A percentile compares a stretch with the other conserved stretches of the same genome.
Evolutionary conservation across 2,329 filamentous ascomycete genomes (phyloP).

Genomic region (Moelleriella libera): DNA sequence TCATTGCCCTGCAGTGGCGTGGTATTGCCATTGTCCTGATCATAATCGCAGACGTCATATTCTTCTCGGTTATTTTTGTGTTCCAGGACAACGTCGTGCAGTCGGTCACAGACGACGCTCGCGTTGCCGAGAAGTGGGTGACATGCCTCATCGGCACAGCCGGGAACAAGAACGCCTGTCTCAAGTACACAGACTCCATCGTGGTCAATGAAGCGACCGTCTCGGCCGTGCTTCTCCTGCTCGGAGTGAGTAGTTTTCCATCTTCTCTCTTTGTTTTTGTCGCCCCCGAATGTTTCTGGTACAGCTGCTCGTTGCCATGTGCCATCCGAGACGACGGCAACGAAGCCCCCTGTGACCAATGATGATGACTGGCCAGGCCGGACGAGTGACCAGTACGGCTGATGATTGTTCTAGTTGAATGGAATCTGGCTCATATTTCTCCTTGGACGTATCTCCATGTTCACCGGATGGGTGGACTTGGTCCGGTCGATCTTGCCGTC

Average conservation of each 20-base stretch:
- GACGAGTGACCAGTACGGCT: too few relatives aligned
- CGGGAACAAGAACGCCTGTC: conserved; percentile 51
- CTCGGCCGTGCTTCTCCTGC: conserved; percentile 65
- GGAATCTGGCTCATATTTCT: conserved; percentile 77
- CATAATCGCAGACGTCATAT: conserved; percentile 82
- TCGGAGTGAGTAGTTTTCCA: conserved; percentile 39
- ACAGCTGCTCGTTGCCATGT: not conserved
- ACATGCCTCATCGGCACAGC: conserved; percentile 46
- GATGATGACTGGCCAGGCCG: not conserved
- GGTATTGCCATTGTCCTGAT: conserved; percentile 82
- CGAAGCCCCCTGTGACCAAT: not conserved
- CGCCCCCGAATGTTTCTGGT: not conserved
- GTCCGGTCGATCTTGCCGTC: conserved; percentile 27
- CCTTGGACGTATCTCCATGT: conserved; percentile 72
- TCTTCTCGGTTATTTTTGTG: conserved; percentile 86
- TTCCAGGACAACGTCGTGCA: conserved; percentile 65
- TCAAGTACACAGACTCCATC: conserved; percentile 41
- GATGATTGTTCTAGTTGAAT: conserved; percentile 41
- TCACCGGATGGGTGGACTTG: conserved; percentile 67
- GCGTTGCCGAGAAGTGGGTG: conserved; percentile 51
- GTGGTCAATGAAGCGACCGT: conserved; percentile 66
- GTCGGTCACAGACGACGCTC: conserved; percentile 37
- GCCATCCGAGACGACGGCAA: not conserved
- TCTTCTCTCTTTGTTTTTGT: not conserved
- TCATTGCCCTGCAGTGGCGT: conserved; percentile 87